Evolutionary conservation across 2,329 filamentous ascomycete genomes (phyloP), one percentile per base, ranked within the genome.

Genomic region (Aspergillus japonicus): DNA sequence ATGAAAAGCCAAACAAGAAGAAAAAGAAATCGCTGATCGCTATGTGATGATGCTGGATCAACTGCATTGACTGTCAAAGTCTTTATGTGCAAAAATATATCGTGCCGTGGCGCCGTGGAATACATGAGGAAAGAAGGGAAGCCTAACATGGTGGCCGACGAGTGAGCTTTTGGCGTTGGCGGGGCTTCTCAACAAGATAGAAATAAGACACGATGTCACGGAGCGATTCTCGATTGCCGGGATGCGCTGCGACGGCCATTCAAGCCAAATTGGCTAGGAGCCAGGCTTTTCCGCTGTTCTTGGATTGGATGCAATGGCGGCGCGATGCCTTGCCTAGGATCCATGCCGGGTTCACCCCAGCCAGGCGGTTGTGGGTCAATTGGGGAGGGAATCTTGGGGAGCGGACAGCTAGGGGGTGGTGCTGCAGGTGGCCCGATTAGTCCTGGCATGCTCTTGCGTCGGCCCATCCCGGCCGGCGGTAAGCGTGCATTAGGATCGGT

Each of bases 361-460:
- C 57, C 50, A 21, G 56, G 44, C 10, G 53, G 39, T 44, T 52
- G 57, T n/a, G 62, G 47, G 5, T 64, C 57, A 4, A 64, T 47
- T 8, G 66, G 62, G 0, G 66, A 67, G 7, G 73, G 73, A 1
- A 75, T 69, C 48, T 74, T 70, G 4, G 73, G 73, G 3, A 75
- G 60, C 1, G 73, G 73, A 44, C 69, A 73, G 47, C 70, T 73
- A 4, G 73, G 73, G 35, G 73, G 73, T 44, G 73, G 73, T 8
- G 68, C 68, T 11, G 62, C 56, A 1, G 73, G 72, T 26, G 72
- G 73, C 0, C 72, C 73, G 31, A 69, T 61, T 10, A 75, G 59
- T 1, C 73, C 73, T 2, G 69, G 69, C 66, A 74, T 69, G 53
- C 72, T 74, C 56, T 74, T 75, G 12, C 72, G 73, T 23, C 69